Base-by-base conservation (phyloP, 257 asterid species). In the Salvia hispanica region DNA sequence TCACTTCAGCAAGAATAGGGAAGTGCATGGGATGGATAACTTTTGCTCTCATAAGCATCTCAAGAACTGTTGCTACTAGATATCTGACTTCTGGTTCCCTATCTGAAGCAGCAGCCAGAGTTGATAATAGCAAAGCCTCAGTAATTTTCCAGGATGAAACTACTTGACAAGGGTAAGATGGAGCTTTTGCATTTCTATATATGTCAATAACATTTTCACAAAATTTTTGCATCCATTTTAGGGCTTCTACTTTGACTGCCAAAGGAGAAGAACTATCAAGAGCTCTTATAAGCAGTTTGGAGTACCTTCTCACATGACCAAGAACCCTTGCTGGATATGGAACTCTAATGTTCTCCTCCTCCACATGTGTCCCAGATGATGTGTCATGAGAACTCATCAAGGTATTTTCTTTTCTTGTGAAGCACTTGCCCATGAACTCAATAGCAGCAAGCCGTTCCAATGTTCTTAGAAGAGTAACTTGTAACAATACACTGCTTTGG, bases 71-170 rank as follows among this genome's bases (percentile, higher is more conserved):
- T 67, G 90, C 87, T 66, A 94, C 97, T 46, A 76, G 84, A 70
- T 78, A 78, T 77, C 99, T 86, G 65, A 90, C 92, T 79, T 85
- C 86, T 39, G 91, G 92, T 85, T 90, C 99, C 77, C 85, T 80
- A 59, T 94, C 97, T 64, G 91, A 91, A 65, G 96, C 95, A 66
- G 89, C 96, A 70, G 68, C 72, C 83, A 88, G 79, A 67, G 80
- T 74, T 8, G 95, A 81, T 66, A 85, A 79, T 75, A 94, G 79
- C 89, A 94, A 80, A 77, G 76, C 86, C 80, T 78, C 84, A 57
- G 84, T 76, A 67, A 73, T 56, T 77, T 81, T 95, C 76, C 82
- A 81, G 77, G 79, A 83, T 72, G 88, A 80, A 74, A 76, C 74
- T 73, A 81, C 95, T 74, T 88, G 90, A 72, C 89, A 88, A 67